These are phyloP conservation scores for Myxozyma udenii DNA, from an alignment of 805 yeast genomes.

Conservation along the genomic window DNA sequence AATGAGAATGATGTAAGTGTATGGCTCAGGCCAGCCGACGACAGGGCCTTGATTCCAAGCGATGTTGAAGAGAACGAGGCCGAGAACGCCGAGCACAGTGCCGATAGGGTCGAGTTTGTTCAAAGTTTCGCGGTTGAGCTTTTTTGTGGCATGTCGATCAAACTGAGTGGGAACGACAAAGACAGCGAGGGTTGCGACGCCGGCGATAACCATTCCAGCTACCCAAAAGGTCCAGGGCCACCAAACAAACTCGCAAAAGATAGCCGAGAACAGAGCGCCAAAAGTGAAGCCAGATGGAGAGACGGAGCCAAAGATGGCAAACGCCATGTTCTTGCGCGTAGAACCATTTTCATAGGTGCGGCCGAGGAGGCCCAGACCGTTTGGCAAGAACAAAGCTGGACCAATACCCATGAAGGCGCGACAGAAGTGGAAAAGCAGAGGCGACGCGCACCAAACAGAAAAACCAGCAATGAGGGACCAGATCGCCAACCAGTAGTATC, in stretches of 20 bases:
- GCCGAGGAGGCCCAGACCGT: constrained; percentile 53
- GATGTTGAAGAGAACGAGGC: constrained; percentile 61
- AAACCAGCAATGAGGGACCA: constrained; percentile 65
- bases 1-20: constrained; percentile 55
- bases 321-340: constrained; percentile 50
- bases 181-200: constrained; percentile 39
- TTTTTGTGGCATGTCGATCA: constrained; percentile 43
- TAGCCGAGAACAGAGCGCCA: constrained; percentile 53
- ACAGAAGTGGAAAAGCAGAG: constrained; percentile 41
- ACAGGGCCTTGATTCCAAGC: constrained; percentile 75
- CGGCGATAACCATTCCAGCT: constrained; percentile 43
- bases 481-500: constrained; percentile 53
- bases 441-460: constrained; percentile 46
- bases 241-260: constrained; percentile 46
- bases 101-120: constrained; percentile 52
- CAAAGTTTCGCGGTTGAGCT: constrained; percentile 31
- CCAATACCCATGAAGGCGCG: constrained; percentile 67
- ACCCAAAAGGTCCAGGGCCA: constrained; percentile 65
- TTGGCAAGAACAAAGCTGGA: constrained; percentile 57
- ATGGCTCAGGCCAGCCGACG: constrained; percentile 62
- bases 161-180: constrained; percentile 44
- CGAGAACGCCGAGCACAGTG: constrained; percentile 54
- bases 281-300: constrained; percentile 62
- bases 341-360: constrained; percentile 47
- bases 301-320: constrained; percentile 56